Evolutionary conservation across 768 basidiomycete species (phyloP), one percentile per base, ranked within the genome.

Genomic region (Leccinellum albellum): DNA sequence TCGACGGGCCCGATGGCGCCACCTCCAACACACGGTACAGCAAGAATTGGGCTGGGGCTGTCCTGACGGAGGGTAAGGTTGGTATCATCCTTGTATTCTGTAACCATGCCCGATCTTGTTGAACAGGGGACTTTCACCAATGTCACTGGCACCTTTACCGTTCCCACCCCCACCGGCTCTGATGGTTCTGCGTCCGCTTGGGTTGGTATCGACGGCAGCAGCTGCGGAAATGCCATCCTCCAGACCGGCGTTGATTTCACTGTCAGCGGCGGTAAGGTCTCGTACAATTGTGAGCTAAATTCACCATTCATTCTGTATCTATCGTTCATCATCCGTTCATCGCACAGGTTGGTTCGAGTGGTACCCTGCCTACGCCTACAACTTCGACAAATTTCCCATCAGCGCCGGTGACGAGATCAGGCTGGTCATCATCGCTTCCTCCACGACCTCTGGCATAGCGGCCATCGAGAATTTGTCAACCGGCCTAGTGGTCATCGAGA

Each of bases 1-100:
- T 60, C 8, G 52, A 50, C 5, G 17, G 31, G 10, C n/a, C 51
- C 23, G 32, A 31, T 13, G 37, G 51, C 12, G 15, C 3, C 21
- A 4, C 9, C 45, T 56, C 53, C 24, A 48, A 66, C 40, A 53
- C 51, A 28, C 21, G 33, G 32, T 68, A 68, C 53, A 58, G 54
- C 24, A 21, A 15, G 20, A 67, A 61, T 46, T 67, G 66, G 59
- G 55, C 64, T 48, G 66, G 35, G 3, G 35, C 17, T 37, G 7
- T 9, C 35, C 2, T 5, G 35, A 37, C 1, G 6, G 35, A 8
- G 7, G 3, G 3, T 8, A 3, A n/a, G 35, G 35, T 37, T n/a
- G n/a, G 35, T 3, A 37, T 37, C 7, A 37, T 37, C 35, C 15
- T 4, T 17, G 7, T 37, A 8, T 37, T 37, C 17, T 12, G 20